Percentiles rank a stretch among this genome's conserved stretches.
These are phyloP conservation scores for Blastocystis sp. DNA, from an alignment of 352 stramenopile genomes.

Conservation along the genomic window DNA sequence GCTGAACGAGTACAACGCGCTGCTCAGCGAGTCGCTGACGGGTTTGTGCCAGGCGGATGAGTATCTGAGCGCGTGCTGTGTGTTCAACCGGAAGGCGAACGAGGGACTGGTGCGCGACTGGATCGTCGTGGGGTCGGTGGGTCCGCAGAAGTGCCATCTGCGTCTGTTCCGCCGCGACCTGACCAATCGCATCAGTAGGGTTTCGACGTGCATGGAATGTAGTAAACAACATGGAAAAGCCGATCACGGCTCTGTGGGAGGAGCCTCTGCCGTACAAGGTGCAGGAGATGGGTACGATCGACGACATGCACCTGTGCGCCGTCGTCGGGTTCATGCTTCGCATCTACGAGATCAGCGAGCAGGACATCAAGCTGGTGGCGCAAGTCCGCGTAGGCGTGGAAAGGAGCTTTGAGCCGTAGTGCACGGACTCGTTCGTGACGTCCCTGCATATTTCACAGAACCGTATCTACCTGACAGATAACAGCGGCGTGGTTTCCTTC, in stretches of 20 bases:
- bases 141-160: neutral
- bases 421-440: slow-evolving; percentile 37
- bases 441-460: neutral
- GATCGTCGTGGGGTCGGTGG: neutral
- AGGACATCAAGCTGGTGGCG: neutral
- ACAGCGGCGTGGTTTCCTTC: slow-evolving; percentile 6
- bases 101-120: neutral
- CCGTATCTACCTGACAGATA: slow-evolving; percentile 20
- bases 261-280: neutral
- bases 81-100: neutral
- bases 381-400: neutral
- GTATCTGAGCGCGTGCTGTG: neutral
- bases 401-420: neutral
- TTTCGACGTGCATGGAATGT: neutral
- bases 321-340: neutral
- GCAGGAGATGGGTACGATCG: neutral
- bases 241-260: neutral
- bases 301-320: neutral
- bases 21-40: neutral
- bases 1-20: neutral
- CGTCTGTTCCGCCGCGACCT: neutral
- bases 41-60: neutral
- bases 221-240: neutral
- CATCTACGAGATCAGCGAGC: slow-evolving; percentile 2
- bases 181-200: neutral